phyloP scores from a whole-genome alignment of 768 basidiomycete genomes.

The Steccherinum ochraceum region DNA sequence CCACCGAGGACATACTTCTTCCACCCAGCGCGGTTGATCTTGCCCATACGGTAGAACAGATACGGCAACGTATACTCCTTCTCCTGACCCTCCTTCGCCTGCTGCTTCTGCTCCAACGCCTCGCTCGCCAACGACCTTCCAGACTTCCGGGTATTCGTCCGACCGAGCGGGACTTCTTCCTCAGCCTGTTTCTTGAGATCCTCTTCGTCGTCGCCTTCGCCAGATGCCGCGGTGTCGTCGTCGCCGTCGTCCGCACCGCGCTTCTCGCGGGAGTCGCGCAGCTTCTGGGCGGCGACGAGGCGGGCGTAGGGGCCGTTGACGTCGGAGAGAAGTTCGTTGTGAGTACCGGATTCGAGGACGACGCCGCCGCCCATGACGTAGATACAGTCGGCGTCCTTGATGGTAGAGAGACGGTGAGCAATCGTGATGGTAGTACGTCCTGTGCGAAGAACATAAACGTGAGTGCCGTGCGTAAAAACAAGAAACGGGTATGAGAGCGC shows the following conservation, averaged over 20 bases:
- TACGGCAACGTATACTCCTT: constrained; percentile 42
- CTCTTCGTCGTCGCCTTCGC: constrained; percentile 28
- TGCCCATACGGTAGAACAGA: constrained; percentile 66
- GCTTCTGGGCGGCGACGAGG: constrained; percentile 73
- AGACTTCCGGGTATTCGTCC: constrained; percentile 31
- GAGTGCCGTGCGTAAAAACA: no score
- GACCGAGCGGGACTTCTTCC: constrained; percentile 57
- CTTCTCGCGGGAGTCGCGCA: constrained; percentile 48
- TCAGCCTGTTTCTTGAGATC: constrained; percentile 51
- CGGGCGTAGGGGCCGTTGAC: constrained; percentile 64
- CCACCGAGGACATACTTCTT: constrained; percentile 51
- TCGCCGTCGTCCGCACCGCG: constrained; percentile 20
- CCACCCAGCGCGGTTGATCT: constrained; percentile 55
- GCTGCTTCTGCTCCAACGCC: constrained; percentile 47
- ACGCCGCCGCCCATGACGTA: constrained; percentile 88
- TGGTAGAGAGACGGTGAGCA: constrained; percentile 75
- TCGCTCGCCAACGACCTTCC: constrained; percentile 62
- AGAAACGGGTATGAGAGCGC: no score
- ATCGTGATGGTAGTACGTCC: constrained; percentile 79
- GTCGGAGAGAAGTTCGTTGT: constrained; percentile 55
- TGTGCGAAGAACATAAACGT: no score
- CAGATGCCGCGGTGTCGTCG: constrained; percentile 5
- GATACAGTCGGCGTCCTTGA: constrained; percentile 79
- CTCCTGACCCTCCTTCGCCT: constrained; percentile 24
- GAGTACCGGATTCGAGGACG: constrained; percentile 76